Evolutionary conservation across 2,329 filamentous ascomycete genomes (phyloP).

Genomic region (Allantophomopsis lycopodina): DNA sequence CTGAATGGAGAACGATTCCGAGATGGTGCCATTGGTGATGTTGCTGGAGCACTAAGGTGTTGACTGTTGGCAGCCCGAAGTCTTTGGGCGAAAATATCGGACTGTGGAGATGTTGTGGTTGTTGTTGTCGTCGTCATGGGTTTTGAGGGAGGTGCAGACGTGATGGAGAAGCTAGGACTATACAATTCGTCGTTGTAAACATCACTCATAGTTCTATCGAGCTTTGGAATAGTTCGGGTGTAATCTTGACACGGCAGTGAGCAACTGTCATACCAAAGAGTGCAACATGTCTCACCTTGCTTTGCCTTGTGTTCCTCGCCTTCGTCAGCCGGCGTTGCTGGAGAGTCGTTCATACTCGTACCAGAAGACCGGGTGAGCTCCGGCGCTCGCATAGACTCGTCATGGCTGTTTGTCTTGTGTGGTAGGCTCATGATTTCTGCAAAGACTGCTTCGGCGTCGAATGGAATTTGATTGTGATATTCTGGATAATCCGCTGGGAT

Average conservation of each 20-base stretch:
- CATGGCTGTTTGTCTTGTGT: slow-evolving; percentile 4
- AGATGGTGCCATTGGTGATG: slow-evolving; percentile 27
- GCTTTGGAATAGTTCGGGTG: slow-evolving; percentile 48
- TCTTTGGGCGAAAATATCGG: slow-evolving; percentile 58
- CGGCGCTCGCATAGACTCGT: slow-evolving; percentile 16
- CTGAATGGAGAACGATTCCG: slow-evolving; percentile 74
- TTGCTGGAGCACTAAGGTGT: slow-evolving; percentile 45
- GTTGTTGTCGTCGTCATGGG: slow-evolving; percentile 21
- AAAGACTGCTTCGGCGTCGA: slow-evolving; percentile 18
- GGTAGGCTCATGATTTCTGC: slow-evolving; percentile 10
- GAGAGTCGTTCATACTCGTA: slow-evolving; percentile 48
- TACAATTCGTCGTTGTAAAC: slow-evolving; percentile 76
- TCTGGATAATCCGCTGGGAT: slow-evolving; percentile 22
- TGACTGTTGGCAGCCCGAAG: slow-evolving; percentile 69
- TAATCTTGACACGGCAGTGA: slow-evolving; percentile 38
- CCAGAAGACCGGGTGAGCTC: slow-evolving; percentile 26
- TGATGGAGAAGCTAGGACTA: slow-evolving; percentile 52
- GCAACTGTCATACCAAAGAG: slow-evolving; percentile 44
- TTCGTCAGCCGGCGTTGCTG: slow-evolving; percentile 36
- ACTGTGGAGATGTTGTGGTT: slow-evolving; percentile 29
- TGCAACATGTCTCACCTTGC: slow-evolving; percentile 33
- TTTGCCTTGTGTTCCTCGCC: slow-evolving; percentile 33
- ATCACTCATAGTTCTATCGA: slow-evolving; percentile 78
- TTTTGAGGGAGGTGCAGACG: slow-evolving; percentile 37
- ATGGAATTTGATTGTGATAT: slow-evolving; percentile 26